Conservation (phyloP, 2,329 filamentous ascomycete species). For the Epichloe sp. region DNA sequence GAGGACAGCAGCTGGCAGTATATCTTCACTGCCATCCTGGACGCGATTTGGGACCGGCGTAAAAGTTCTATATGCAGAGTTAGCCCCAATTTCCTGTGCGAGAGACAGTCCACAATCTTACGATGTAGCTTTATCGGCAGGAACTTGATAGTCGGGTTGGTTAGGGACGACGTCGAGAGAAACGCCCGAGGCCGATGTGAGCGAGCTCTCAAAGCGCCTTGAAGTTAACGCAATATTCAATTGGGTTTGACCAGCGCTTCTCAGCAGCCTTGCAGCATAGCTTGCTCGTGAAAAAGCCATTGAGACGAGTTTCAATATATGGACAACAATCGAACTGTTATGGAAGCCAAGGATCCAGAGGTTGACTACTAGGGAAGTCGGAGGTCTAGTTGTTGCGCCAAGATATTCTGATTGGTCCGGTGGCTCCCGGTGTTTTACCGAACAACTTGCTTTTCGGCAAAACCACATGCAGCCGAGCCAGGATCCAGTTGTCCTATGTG, state of each 20-base stretch:
- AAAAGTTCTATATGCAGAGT: conserved; percentile 49
- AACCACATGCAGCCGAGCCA: conserved; percentile 11
- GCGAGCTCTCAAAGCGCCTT: conserved; percentile 41
- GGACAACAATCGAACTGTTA: conserved; percentile 9
- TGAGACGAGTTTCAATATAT: conserved; percentile 18
- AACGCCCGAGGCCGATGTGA: conserved; percentile 28
- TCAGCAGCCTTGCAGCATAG: conserved; percentile 38
- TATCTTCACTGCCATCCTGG: conserved; percentile 79
- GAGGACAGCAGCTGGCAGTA: conserved; percentile 69
- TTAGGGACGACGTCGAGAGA: conserved; percentile 35
- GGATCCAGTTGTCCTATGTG: conserved; percentile 14
- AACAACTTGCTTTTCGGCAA: conserved; percentile 38
- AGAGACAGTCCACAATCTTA: conserved; percentile 26
- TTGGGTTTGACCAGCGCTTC: conserved; percentile 27
- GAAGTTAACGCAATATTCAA: conserved; percentile 28
- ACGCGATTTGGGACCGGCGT: conserved; percentile 82
- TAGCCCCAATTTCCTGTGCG: neutral
- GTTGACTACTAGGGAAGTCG: conserved; percentile 8
- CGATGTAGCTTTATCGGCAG: conserved; percentile 83
- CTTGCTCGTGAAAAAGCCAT: conserved; percentile 57
- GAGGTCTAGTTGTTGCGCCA: conserved; percentile 5
- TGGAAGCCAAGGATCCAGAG: conserved; percentile 3
- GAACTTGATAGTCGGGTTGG: conserved; percentile 68
- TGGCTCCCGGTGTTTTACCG: conserved; percentile 30
- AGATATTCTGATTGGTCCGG: conserved; percentile 27